phyloP scores from a whole-genome alignment of 441 rosid genomes.

The Corymbia citriodora region DNA sequence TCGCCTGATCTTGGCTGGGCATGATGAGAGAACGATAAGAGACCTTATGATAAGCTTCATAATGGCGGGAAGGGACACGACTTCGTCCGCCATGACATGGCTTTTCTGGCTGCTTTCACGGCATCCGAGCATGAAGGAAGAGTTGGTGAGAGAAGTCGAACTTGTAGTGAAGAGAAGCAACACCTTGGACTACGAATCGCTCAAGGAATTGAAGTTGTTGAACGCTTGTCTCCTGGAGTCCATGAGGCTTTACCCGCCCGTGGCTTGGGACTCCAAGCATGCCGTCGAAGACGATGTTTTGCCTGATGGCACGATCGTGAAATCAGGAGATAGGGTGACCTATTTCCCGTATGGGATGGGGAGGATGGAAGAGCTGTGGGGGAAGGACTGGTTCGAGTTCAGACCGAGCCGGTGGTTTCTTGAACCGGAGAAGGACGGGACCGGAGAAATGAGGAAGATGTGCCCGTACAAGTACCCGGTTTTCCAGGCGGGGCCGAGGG shows the following conservation, averaged over 20 bases:
- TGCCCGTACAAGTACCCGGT: constrained; percentile 44
- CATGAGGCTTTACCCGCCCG: constrained; percentile 56
- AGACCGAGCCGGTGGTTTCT: constrained; percentile 36
- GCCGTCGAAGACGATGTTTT: constrained; percentile 25
- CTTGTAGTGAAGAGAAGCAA: not conserved
- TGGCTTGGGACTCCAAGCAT: constrained; percentile 56
- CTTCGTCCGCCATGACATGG: constrained; percentile 51
- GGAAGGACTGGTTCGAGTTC: constrained; percentile 38
- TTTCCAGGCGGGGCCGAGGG: constrained; percentile 63
- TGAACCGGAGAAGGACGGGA: not conserved
- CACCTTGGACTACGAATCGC: constrained; percentile 19
- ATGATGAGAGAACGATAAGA: constrained; percentile 36
- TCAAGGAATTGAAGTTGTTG: constrained; percentile 38
- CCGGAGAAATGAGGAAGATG: constrained; percentile 25
- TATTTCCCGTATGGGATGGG: constrained; percentile 53
- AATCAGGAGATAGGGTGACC: constrained; percentile 36
- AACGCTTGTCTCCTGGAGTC: constrained; percentile 40
- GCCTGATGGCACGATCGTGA: constrained; percentile 45
- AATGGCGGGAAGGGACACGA: constrained; percentile 58
- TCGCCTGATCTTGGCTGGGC: constrained; percentile 45
- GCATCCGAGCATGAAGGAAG: constrained; percentile 18
- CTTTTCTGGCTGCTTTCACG: constrained; percentile 41
- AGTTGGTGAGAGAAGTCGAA: constrained; percentile 20
- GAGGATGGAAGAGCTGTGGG: constrained; percentile 57
- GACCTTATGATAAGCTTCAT: constrained; percentile 48